Percentiles rank a stretch among this genome's conserved stretches.
These are phyloP conservation scores for Candida anglica DNA, from an alignment of 805 yeast genomes.

Conservation along the genomic window DNA sequence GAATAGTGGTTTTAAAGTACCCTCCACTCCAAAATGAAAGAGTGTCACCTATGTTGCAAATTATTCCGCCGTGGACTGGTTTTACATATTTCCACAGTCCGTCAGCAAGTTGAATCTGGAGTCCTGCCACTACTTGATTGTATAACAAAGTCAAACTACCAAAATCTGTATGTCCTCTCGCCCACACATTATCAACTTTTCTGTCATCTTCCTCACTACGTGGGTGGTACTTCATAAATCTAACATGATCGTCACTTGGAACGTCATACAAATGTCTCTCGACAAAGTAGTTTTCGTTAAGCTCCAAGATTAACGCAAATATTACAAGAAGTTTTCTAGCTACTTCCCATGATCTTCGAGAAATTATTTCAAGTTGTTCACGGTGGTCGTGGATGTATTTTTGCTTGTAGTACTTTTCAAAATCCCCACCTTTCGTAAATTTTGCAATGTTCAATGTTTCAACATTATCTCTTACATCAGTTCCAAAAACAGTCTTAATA, in stretches of 20 bases:
- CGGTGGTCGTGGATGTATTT: conserved; percentile 19
- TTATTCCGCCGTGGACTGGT: conserved; percentile 27
- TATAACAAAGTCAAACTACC: conserved; percentile 31
- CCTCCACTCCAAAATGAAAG: conserved; percentile 33
- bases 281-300: conserved; percentile 29
- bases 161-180: conserved; percentile 33
- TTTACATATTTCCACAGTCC: conserved; percentile 33
- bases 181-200: conserved; percentile 26
- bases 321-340: conserved; percentile 20
- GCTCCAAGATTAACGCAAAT: conserved; percentile 30
- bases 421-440: conserved; percentile 18
- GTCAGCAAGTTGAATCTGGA: conserved; percentile 23
- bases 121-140: conserved; percentile 33
- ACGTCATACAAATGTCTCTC: conserved; percentile 26
- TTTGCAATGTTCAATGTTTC: conserved; percentile 31
- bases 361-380: conserved; percentile 15
- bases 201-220: conserved; percentile 24
- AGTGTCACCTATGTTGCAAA: conserved; percentile 34
- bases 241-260: conserved; percentile 29
- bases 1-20: conserved; percentile 30
- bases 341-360: conserved; percentile 19
- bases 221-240: conserved; percentile 32
- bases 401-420: conserved; percentile 14
- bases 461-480: conserved; percentile 24
- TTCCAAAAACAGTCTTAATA: conserved; percentile 25